Evolutionary conservation across 2,329 filamentous ascomycete genomes (phyloP).

Genomic region (Xylariaceae sp.): DNA sequence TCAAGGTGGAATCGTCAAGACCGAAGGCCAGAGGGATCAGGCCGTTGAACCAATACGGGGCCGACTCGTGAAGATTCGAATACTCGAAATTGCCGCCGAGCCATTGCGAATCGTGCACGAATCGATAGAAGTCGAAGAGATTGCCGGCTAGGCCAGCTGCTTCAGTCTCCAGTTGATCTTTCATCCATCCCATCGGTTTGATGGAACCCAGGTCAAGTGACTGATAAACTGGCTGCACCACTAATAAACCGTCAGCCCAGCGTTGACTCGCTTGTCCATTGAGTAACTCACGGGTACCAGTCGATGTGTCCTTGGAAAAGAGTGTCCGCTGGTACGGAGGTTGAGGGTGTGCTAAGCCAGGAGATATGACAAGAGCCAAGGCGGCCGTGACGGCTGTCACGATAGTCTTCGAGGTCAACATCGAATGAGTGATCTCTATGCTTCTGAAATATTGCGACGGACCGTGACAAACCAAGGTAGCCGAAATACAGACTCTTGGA

Average conservation of each 20-base stretch:
- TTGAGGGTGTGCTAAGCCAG: background rate
- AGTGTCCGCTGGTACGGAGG: background rate
- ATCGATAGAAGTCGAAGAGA: conserved; percentile 51
- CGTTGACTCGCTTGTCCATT: no score
- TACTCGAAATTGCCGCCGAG: conserved; percentile 48
- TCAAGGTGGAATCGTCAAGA: conserved; percentile 43
- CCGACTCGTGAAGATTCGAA: conserved; percentile 47
- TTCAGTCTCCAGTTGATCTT: conserved; percentile 21
- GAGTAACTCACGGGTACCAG: no score
- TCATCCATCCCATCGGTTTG: conserved; percentile 26
- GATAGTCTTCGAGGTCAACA: background rate
- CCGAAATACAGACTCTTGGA: no score
- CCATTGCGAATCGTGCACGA: conserved; percentile 47
- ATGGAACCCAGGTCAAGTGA: conserved; percentile 23
- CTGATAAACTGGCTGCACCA: conserved; percentile 25
- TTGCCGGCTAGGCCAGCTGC: conserved; percentile 25
- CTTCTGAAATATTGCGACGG: no score
- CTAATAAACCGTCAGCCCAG: conserved; percentile 7
- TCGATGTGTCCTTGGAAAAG: no score
- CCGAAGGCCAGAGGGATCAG: conserved; percentile 52
- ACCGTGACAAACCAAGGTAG: no score
- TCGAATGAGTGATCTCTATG: no score
- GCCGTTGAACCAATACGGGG: conserved; percentile 56
- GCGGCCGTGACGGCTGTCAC: background rate
- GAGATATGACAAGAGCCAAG: background rate